Evolutionary conservation across 208 protist genomes (phyloP).

Genomic region (Trypanosomatidae sp.): DNA sequence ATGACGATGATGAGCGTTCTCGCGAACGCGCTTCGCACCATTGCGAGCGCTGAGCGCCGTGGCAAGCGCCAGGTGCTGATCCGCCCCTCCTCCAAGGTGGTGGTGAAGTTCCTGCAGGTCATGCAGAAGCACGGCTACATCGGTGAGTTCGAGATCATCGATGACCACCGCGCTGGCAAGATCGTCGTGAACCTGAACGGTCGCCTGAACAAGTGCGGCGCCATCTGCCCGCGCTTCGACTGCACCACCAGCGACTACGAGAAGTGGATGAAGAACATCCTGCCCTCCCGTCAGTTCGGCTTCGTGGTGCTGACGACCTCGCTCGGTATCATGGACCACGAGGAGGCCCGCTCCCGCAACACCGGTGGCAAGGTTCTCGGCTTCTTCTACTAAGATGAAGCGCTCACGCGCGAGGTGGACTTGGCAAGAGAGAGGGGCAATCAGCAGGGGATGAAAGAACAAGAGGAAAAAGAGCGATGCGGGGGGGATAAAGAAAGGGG

Average conservation of each 20-base stretch:
- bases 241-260: conserved; percentile 97
- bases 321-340: conserved; percentile 99
- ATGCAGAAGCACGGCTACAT: conserved; percentile 99
- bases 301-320: conserved; percentile 99
- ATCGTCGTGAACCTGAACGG: conserved; percentile 99
- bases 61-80: conserved; percentile 99
- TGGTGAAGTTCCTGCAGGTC: conserved; percentile 99
- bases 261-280: conserved; percentile 98
- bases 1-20: conserved; percentile 99
- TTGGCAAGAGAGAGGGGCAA: too few species aligned
- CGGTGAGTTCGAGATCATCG: conserved; percentile 99
- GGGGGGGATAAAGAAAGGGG: too few species aligned
- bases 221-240: conserved; percentile 99
- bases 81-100: conserved; percentile 99
- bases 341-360: conserved; percentile 98
- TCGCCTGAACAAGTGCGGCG: conserved; percentile 99
- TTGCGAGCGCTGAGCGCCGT: conserved; percentile 99
- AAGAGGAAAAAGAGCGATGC: too few species aligned
- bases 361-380: conserved; percentile 99
- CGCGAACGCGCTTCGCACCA: conserved; percentile 98
- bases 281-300: conserved; percentile 99
- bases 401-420: neutral
- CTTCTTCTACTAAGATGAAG: conserved; percentile 99
- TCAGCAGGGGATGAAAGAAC: too few species aligned
- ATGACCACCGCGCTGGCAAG: conserved; percentile 99